Evolutionary conservation across 306 rosid genomes (phyloP).

Genomic region (Luffa acutangula): DNA sequence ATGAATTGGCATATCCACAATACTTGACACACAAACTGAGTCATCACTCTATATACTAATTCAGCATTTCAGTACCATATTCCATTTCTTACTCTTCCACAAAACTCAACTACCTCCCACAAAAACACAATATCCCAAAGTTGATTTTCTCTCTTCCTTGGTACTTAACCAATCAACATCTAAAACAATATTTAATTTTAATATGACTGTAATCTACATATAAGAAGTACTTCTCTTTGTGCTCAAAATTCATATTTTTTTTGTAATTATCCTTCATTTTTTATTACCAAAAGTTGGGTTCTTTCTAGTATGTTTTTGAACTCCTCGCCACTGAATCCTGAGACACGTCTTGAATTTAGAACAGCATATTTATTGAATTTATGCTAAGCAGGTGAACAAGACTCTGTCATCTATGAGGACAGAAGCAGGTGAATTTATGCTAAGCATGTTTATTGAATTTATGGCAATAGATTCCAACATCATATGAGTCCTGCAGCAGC

Average conservation of each 20-base stretch:
- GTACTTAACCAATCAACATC: background rate
- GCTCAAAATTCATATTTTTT: too few species aligned
- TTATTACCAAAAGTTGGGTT: too few species aligned
- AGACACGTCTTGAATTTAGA: background rate
- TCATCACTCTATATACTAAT: too few species aligned
- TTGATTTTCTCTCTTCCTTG: background rate
- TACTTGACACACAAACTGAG: too few species aligned
- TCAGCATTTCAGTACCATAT: too few species aligned
- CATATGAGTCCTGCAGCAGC: background rate
- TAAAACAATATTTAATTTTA: too few species aligned
- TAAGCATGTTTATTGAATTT: too few species aligned
- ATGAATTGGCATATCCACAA: background rate
- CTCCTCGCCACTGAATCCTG: too few species aligned
- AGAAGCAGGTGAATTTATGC: background rate
- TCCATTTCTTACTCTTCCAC: background rate
- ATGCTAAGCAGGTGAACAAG: background rate
- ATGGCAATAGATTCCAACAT: background rate
- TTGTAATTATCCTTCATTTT: too few species aligned
- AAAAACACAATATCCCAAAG: background rate
- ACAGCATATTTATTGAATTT: background rate
- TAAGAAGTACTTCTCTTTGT: background rate
- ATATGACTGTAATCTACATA: background rate
- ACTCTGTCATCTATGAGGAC: background rate
- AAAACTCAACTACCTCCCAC: background rate
- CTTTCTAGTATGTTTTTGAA: too few species aligned